These are phyloP conservation scores for Mycena kentingensis DNA, from an alignment of 768 basidiomycete species.

Conservation along the genomic window DNA sequence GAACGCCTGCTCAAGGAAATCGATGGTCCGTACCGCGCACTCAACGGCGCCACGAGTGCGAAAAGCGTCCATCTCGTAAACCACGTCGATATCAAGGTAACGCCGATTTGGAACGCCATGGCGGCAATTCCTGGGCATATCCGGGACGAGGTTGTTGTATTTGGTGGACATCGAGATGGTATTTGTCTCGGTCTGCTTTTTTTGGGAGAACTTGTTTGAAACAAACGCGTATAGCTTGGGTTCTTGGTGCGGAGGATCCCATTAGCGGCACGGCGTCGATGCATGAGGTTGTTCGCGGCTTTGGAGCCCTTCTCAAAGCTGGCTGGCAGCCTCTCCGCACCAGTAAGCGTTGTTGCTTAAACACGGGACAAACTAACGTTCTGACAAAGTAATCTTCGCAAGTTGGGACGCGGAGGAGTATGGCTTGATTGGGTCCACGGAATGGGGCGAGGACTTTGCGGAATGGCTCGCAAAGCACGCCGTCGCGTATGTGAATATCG, in stretches of 20 bases:
- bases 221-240: constrained; percentile 52
- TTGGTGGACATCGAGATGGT: constrained; percentile 93
- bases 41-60: constrained; percentile 54
- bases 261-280: constrained; percentile 78
- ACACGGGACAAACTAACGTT: constrained; percentile 7
- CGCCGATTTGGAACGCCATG: constrained; percentile 90
- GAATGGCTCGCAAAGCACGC: constrained; percentile 61
- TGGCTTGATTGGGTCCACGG: constrained; percentile 65
- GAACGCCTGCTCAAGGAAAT: constrained; percentile 64
- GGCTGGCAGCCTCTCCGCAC: constrained; percentile 88
- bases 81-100: constrained; percentile 75
- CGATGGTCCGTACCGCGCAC: constrained; percentile 35
- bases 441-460: constrained; percentile 74
- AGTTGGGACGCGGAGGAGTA: constrained; percentile 78
- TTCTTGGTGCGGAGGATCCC: constrained; percentile 80
- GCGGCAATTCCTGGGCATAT: constrained; percentile 82
- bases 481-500: constrained; percentile 58
- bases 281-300: constrained; percentile 75
- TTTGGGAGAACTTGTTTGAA: not conserved
- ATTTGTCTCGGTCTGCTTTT: constrained; percentile 21
- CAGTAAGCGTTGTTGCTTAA: constrained; percentile 24
- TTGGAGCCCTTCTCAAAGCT: constrained; percentile 62
- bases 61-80: constrained; percentile 55
- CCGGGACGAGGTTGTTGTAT: constrained; percentile 79
- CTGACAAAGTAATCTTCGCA: constrained; percentile 55